A percentile compares a stretch with the other conserved stretches of the same genome.
Evolutionary conservation across 2,329 filamentous ascomycete species (phyloP).

Genomic region (Alternaria viburni): DNA sequence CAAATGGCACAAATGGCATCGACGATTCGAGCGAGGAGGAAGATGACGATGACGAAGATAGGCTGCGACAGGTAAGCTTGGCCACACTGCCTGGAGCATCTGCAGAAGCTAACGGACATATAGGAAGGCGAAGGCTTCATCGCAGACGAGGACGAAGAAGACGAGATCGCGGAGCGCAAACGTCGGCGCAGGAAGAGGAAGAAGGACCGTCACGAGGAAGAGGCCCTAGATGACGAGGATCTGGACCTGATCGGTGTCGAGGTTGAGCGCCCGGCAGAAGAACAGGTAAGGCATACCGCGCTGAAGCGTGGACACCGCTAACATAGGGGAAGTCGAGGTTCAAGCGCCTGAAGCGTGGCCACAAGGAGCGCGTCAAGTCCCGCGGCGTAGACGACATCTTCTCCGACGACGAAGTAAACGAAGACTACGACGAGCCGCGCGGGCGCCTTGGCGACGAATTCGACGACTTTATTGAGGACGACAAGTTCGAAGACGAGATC

Average conservation of each 20-base stretch:
- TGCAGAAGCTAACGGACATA: slow-evolving; percentile 20
- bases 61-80: slow-evolving; percentile 37
- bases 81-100: background rate
- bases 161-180: slow-evolving; percentile 62
- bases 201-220: slow-evolving; percentile 78
- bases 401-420: slow-evolving; percentile 85
- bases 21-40: slow-evolving; percentile 51
- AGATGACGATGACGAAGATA: slow-evolving; percentile 50
- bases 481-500: slow-evolving; percentile 80
- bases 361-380: slow-evolving; percentile 69
- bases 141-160: slow-evolving; percentile 85
- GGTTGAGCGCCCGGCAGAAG: slow-evolving; percentile 68
- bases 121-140: slow-evolving; percentile 95
- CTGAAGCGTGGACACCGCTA: slow-evolving; percentile 16
- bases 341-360: slow-evolving; percentile 94
- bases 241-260: slow-evolving; percentile 91
- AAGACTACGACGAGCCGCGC: slow-evolving; percentile 54
- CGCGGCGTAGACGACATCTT: slow-evolving; percentile 91
- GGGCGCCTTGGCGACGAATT: slow-evolving; percentile 48
- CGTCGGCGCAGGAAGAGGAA: slow-evolving; percentile 77
- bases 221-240: slow-evolving; percentile 90
- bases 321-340: slow-evolving; percentile 73
- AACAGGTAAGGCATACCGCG: slow-evolving; percentile 64
- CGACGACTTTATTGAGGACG: slow-evolving; percentile 91
- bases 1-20: slow-evolving; percentile 39